phyloP scores from a whole-genome alignment of 2,329 filamentous ascomycete genomes.

The Colletotrichum lentis region DNA sequence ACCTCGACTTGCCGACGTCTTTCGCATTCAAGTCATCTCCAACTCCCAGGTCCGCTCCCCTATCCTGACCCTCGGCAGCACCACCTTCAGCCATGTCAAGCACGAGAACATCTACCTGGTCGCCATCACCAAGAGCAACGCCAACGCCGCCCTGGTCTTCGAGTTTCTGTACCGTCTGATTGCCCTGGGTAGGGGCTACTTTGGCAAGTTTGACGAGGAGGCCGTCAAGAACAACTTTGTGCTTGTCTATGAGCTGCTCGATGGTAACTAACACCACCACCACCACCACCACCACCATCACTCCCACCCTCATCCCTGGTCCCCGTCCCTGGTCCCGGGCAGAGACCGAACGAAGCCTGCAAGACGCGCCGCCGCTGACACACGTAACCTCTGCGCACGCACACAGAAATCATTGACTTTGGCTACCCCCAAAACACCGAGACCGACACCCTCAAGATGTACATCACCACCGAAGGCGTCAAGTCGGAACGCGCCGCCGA shows the following conservation, averaged over 20 bases:
- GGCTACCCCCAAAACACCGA: constrained; percentile 99
- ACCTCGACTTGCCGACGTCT: constrained; percentile 96
- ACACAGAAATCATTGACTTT: constrained; percentile 93
- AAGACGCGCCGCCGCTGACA: no score
- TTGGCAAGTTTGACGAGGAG: constrained; percentile 99
- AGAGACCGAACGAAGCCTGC: no score
- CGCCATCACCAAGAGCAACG: constrained; percentile 97
- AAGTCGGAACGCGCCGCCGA: constrained; percentile 87
- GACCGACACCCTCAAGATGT: constrained; percentile 99
- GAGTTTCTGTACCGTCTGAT: constrained; percentile 96
- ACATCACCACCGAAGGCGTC: constrained; percentile 98
- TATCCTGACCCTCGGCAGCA: constrained; percentile 95
- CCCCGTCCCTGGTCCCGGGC: no score
- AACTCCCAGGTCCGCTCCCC: constrained; percentile 97
- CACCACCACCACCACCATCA: constrained; percentile 41
- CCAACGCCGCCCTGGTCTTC: constrained; percentile 96
- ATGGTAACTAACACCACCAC: no score
- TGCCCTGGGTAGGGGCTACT: constrained; percentile 90
- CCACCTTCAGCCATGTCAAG: constrained; percentile 99
- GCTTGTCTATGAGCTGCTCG: constrained; percentile 93
- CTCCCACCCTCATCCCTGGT: not conserved
- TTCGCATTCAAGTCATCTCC: constrained; percentile 99
- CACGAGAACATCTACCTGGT: constrained; percentile 99
- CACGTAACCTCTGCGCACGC: no score
- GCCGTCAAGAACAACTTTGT: constrained; percentile 99